Evolutionary conservation across 768 basidiomycete genomes (phyloP), one percentile per base, ranked within the genome.

Genomic region (Xanthoconium purpureum): DNA sequence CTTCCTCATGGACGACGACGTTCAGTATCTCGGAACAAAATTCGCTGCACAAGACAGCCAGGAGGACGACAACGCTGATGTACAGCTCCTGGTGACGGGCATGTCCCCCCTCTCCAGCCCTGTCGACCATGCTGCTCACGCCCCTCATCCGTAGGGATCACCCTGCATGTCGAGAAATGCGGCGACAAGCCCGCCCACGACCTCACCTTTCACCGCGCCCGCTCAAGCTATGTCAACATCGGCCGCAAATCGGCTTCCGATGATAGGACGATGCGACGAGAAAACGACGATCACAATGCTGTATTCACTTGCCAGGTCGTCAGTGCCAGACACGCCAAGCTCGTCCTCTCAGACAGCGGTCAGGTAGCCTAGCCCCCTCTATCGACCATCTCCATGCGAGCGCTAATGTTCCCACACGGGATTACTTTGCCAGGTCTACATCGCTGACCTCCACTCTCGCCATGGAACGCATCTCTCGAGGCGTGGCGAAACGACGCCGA

Each of bases 221-320:
- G 74, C 50, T 77, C 80, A 6, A 71, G 71, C 42, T 78, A 80
- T 46, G 75, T 91, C 15, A 77, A 81, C 58, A 83, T 91, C 64
- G 89, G 89, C 5, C 84, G 89, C 46, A 83, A 83, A 56, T 83
- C 88, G 11, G 68, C 79, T 18, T 76, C 75, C 54, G 77, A 81
- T 60, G 62, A 67, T 39, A 74, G 68, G 55, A 68, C 72, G 58
- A 70, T 75, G 70, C 66, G 71, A 47, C 65, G 70, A 46, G 76
- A 74, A 54, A 71, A 70, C 48, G 76, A 78, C 28, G 68, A 68
- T 47, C 77, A 78, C 52, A 78, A 77, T 54, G 87, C 83, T 15
- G 79, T 84, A 70, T 91, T 91, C 61, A 73, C 83, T 47, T 91
- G 89, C 65, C 85, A 88, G 32, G 89, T 91, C 45, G 86, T 92